Percentiles rank a stretch among this genome's conserved stretches.
phyloP scores from a whole-genome alignment of 495 filamentous ascomycete species.

The Penicillium fimorum region DNA sequence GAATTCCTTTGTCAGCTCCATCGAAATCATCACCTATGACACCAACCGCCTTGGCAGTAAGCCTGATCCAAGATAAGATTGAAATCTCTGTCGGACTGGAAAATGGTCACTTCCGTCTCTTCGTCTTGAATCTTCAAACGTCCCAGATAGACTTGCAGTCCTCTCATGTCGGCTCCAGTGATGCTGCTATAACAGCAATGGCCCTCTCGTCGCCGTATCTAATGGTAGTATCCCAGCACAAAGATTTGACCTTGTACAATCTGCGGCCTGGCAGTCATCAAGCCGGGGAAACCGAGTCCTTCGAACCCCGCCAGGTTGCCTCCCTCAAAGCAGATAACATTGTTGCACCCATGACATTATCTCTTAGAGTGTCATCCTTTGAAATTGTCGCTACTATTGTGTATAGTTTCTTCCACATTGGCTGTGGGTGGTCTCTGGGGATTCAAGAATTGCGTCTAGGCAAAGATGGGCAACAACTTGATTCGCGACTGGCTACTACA shows the following conservation, averaged over 20 bases:
- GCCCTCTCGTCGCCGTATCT: conserved; percentile 75
- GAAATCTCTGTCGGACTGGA: conserved; percentile 69
- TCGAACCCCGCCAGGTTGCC: conserved; percentile 61
- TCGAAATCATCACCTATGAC: conserved; percentile 17
- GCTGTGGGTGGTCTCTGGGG: conserved; percentile 79
- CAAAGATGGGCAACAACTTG: conserved; percentile 50
- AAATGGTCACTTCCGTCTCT: conserved; percentile 72
- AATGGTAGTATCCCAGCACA: conserved; percentile 69
- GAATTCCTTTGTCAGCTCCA: conserved; percentile 18
- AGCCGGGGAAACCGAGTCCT: conserved; percentile 11
- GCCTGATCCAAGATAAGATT: conserved; percentile 28
- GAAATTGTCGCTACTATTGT: conserved; percentile 78
- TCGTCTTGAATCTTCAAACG: conserved; percentile 51
- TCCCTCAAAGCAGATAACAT: conserved; percentile 81
- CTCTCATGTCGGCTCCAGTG: conserved; percentile 51
- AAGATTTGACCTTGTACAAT: conserved; percentile 71
- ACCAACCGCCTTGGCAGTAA: conserved; percentile 70
- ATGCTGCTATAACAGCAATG: conserved; percentile 70
- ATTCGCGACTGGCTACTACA: conserved; percentile 54
- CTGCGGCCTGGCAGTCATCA: conserved; percentile 37
- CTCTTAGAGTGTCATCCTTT: conserved; percentile 60
- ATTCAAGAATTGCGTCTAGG: conserved; percentile 80
- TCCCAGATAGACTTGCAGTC: conserved; percentile 48
- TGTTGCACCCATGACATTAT: conserved; percentile 74
- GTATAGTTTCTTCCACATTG: conserved; percentile 60